phyloP scores from a whole-genome alignment of 768 basidiomycete genomes.

The Suillus americanus region DNA sequence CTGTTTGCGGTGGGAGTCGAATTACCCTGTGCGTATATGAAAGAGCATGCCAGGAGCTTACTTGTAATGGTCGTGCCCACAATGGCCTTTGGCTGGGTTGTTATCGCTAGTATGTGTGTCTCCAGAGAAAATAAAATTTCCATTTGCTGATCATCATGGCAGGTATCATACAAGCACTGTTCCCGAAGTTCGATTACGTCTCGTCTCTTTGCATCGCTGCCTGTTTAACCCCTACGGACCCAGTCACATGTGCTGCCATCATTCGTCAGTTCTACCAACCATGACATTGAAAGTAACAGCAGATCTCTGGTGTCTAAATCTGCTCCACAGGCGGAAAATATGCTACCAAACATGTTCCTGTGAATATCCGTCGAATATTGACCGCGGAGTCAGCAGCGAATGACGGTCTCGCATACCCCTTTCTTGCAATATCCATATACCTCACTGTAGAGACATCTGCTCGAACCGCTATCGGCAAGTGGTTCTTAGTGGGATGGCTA shows the following conservation, averaged over 20 bases:
- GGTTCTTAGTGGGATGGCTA: constrained; percentile 85
- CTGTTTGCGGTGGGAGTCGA: constrained; percentile 96
- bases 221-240: too few species aligned
- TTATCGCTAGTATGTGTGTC: constrained; percentile 53
- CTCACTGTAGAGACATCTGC: constrained; percentile 68
- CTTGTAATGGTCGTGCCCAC: constrained; percentile 76
- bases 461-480: constrained; percentile 69
- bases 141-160: too few species aligned
- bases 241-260: too few species aligned
- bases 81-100: constrained; percentile 83
- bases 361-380: constrained; percentile 75
- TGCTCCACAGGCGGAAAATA: constrained; percentile 58
- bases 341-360: constrained; percentile 66
- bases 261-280: too few species aligned
- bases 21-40: constrained; percentile 82
- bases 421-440: constrained; percentile 84
- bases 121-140: neutral
- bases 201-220: too few species aligned
- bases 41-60: constrained; percentile 70
- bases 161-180: too few species aligned
- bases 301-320: neutral
- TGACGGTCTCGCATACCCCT: constrained; percentile 94
- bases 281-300: too few species aligned
- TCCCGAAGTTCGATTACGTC: too few species aligned
- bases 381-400: constrained; percentile 92